Percentiles rank a stretch among this genome's conserved stretches.
Evolutionary conservation across 495 filamentous ascomycete species (phyloP).

Genomic region (Hypomontagnella submonticulosa): DNA sequence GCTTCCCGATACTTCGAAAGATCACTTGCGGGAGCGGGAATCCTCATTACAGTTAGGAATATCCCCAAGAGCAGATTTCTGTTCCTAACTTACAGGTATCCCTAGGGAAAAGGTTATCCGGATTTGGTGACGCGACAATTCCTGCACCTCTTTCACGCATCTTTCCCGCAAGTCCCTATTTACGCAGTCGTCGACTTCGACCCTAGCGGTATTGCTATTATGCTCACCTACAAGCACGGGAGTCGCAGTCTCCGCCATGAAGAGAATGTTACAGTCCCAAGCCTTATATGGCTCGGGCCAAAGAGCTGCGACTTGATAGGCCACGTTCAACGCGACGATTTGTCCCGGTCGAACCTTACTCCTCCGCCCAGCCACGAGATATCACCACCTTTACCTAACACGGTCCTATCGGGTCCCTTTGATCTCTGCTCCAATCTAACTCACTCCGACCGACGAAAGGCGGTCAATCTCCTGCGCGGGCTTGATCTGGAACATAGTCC

Average conservation of each 20-base stretch:
- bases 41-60: conserved; percentile 73
- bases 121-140: conserved; percentile 85
- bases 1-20: conserved; percentile 62
- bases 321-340: background rate
- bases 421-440: conserved; percentile 62
- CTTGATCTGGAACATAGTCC: conserved; percentile 22
- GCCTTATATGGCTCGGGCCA: conserved; percentile 80
- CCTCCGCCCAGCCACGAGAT: conserved; percentile 7
- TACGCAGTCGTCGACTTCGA: conserved; percentile 85
- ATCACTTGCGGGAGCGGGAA: conserved; percentile 64
- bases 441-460: conserved; percentile 74
- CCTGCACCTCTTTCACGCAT: conserved; percentile 58
- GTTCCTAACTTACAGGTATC: conserved; percentile 49
- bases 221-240: conserved; percentile 89
- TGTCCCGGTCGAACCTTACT: background rate
- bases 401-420: conserved; percentile 44
- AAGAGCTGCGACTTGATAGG: conserved; percentile 66
- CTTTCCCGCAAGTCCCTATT: conserved; percentile 58
- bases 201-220: conserved; percentile 85
- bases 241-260: conserved; percentile 79
- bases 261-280: conserved; percentile 64
- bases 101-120: conserved; percentile 89
- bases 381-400: conserved; percentile 30
- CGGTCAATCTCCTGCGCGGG: conserved; percentile 70
- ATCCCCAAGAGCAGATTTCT: conserved; percentile 32